Conservation (phyloP, 2,329 filamentous ascomycete genomes). For the Paraphoma chrysanthemicola region DNA sequence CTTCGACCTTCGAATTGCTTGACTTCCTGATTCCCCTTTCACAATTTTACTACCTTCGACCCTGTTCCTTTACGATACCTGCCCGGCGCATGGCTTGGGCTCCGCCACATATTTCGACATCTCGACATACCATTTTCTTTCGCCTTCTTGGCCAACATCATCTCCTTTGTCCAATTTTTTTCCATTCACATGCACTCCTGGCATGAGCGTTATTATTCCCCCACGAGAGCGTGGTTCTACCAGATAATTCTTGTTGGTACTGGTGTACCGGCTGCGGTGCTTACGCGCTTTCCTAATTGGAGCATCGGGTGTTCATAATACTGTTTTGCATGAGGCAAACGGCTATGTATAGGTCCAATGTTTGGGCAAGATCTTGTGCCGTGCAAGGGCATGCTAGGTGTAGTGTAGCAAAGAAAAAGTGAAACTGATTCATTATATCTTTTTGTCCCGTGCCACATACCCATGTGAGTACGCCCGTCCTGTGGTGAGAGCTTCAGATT, state of each 20-base stretch:
- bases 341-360: not conserved
- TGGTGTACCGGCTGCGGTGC: not conserved
- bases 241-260: not conserved
- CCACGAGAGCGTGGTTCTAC: not conserved
- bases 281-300: not conserved
- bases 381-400: not conserved
- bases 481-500: no score
- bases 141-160: not conserved
- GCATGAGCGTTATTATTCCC: not conserved
- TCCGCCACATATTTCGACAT: constrained; percentile 1
- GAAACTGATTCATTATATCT: not conserved
- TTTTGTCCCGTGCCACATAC: no score
- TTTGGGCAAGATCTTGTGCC: not conserved
- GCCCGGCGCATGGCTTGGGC: constrained; percentile 36
- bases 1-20: constrained; percentile 16
- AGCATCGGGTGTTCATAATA: not conserved
- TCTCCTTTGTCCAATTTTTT: constrained; percentile 1
- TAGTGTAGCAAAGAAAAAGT: not conserved
- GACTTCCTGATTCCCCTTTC: constrained; percentile 5
- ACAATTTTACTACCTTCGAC: constrained; percentile 21
- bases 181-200: not conserved
- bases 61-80: constrained; percentile 25
- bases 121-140: constrained; percentile 13
- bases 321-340: not conserved
- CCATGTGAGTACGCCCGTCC: no score